Evolutionary conservation across 768 basidiomycete genomes (phyloP).

Genomic region (Pleurotus platypus): DNA sequence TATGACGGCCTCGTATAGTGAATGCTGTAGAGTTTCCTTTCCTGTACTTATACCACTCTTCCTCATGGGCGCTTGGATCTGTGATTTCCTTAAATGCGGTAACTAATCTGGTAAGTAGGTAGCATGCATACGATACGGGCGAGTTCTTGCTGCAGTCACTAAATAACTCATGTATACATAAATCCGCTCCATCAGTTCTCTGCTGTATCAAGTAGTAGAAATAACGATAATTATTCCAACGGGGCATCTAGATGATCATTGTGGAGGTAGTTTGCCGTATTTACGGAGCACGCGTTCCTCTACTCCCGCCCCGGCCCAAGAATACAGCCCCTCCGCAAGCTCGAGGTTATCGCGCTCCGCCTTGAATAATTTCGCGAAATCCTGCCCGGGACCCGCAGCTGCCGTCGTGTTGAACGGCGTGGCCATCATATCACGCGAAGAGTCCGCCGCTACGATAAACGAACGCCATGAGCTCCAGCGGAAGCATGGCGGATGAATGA

Average conservation of each 20-base stretch:
- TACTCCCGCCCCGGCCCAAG: slow-evolving; percentile 79
- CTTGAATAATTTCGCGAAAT: slow-evolving; percentile 87
- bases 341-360: slow-evolving; percentile 91
- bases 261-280: slow-evolving; percentile 59
- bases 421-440: slow-evolving; percentile 68
- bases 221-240: too few relatives aligned
- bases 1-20: slow-evolving; percentile 90
- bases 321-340: slow-evolving; percentile 82
- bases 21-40: slow-evolving; percentile 8
- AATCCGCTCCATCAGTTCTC: too few relatives aligned
- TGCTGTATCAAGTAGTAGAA: too few relatives aligned
- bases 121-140: too few relatives aligned
- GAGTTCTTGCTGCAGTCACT: too few relatives aligned
- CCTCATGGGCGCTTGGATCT: slow-evolving; percentile 8
- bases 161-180: too few relatives aligned
- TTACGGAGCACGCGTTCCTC: slow-evolving; percentile 75
- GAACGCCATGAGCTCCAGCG: neutral
- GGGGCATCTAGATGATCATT: slow-evolving; percentile 1
- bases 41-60: slow-evolving; percentile 1
- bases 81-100: neutral
- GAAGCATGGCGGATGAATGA: slow-evolving; percentile 9
- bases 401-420: slow-evolving; percentile 62
- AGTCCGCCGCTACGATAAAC: slow-evolving; percentile 63
- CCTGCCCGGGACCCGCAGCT: slow-evolving; percentile 64
- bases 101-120: too few relatives aligned